Evolutionary conservation across 2,329 filamentous ascomycete genomes (phyloP), one percentile per base, ranked within the genome.

Genomic region (Esteya vermicola): DNA sequence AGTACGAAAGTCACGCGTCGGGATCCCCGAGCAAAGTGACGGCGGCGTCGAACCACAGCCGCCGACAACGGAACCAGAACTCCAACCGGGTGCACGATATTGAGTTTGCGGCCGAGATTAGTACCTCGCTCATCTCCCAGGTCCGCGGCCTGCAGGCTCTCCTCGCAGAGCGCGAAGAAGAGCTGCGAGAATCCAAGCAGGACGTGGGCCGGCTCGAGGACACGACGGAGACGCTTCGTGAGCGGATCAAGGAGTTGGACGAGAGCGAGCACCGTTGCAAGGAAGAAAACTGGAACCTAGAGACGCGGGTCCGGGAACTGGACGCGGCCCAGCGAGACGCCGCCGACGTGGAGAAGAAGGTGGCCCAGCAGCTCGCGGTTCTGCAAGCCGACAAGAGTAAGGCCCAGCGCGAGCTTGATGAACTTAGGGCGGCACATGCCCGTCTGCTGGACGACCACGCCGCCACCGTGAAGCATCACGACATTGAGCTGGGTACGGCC

Each of bases 31-130:
- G 84, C 33, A 98, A 96, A 62, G 69, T 93, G 46, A 82, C 72
- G 51, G 83, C 91, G 9, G 86, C 86, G 1, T n/a, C n/a, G n/a
- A n/a, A n/a, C n/a, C n/a, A n/a, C n/a, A 89, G 84, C 50, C 76
- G 89, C 49, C 91, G 88, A 57, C 74, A 91, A 55, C 75, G 91
- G 41, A 96, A 96, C 51, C 89, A 95, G 55, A 83, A 85, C 3
- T 75, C 81, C 9, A 91, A 79, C 54, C 78, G 88, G 38, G 80
- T 93, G 12, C 86, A 96, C 56, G 91, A 98, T 54, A 93, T 98
- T 54, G 86, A 95, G 51, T 93, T 98, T 54, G 91, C 89, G n/a
- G 88, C 91, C 38, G 89, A 98, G 55, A 95, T 98, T 52, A 95
- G 86, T 54, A 94, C 85, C 6, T 94, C 86, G 2, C 68, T 98